Base-by-base conservation (phyloP, 352 stramenopile species). In the Phytophthora cajani region DNA sequence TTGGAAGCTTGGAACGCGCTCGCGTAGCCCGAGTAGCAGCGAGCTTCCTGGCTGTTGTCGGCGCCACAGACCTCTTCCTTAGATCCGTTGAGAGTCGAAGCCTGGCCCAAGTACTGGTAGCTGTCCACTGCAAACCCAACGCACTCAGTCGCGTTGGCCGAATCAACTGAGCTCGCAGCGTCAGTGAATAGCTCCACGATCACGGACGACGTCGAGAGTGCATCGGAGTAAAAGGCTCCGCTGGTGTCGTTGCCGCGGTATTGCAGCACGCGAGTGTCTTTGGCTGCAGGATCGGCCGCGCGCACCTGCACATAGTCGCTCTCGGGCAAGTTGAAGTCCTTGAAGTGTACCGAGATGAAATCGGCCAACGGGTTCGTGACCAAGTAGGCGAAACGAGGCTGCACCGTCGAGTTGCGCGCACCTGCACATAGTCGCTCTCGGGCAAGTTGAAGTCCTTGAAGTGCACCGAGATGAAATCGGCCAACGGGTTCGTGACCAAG, bases 391-490 rank as follows among this genome's bases (percentile, higher is more conserved):
- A 75, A 87, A 16, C 62, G 58, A 12, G 72, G 78, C 50, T 82
- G 75, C 42, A 46, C 17, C 0, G 55, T 65, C 16, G 61, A 72
- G 1, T 60, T n/a, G 83, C 47, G 0, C 72, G 73, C 4, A 93
- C 58, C 36, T 82, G 53, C 11, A 95, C 66, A 54, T 84, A 89
- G 62, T 95, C 88, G 38, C 65, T 71, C 0, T 74, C 54, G 0
- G 84, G 84, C 8, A 95, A 68, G 52, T 91, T 84, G 67, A 93
- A 92, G 36, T 79, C 23, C 9, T 77, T 72, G 49, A 95, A 91
- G 63, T 93, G 79, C 47, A 95, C 47, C 17, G 81, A 65, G 51
- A 92, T 72, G 56, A 92, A 92, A 32, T 84, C 54, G 9, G 84
- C 87, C 25, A 78, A 38, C 11, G 77, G 60, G 55, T 89, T 82